These are phyloP conservation scores for Tilletia caries DNA, from an alignment of 1,284 basidiomycete genomes.

Conservation along the genomic window DNA sequence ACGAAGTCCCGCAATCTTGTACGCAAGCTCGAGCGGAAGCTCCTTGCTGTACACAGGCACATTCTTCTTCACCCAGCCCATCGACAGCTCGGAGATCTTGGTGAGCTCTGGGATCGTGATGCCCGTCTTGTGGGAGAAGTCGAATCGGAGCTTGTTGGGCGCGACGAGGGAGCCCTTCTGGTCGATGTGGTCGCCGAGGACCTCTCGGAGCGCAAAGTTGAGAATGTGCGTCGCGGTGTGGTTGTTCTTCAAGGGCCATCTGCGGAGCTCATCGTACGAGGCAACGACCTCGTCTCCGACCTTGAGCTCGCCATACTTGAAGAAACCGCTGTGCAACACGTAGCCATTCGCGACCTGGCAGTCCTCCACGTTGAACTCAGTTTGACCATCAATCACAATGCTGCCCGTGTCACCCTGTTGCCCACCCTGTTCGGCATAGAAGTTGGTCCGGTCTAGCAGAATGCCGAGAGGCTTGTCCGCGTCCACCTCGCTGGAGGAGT, in stretches of 20 bases:
- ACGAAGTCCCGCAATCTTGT: constrained; percentile 83
- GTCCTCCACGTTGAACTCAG: constrained; percentile 89
- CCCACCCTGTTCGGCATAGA: constrained; percentile 95
- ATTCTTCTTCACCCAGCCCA: constrained; percentile 85
- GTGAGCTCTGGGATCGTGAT: constrained; percentile 71
- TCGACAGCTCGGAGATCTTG: constrained; percentile 78
- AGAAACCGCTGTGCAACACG: constrained; percentile 80
- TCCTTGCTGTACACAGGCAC: constrained; percentile 86
- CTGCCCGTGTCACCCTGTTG: constrained; percentile 96
- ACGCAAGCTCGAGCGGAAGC: constrained; percentile 73
- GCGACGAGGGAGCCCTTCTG: constrained; percentile 97
- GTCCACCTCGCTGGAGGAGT: constrained; percentile 66
- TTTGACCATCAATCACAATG: constrained; percentile 83
- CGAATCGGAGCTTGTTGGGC: constrained; percentile 90
- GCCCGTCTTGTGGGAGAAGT: constrained; percentile 92
- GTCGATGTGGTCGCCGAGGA: constrained; percentile 92
- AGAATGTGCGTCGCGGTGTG: constrained; percentile 99
- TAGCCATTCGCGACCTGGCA: constrained; percentile 84
- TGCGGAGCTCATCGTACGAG: constrained; percentile 72
- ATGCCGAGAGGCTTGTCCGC: constrained; percentile 71
- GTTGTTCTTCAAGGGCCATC: constrained; percentile 93
- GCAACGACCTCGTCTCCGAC: constrained; percentile 69
- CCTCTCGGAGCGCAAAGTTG: constrained; percentile 86
- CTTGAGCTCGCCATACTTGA: constrained; percentile 71
- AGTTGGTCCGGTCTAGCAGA: constrained; percentile 88